These are phyloP conservation scores for Mangifera indica DNA, from an alignment of 345 rosid species.

Conservation along the genomic window DNA sequence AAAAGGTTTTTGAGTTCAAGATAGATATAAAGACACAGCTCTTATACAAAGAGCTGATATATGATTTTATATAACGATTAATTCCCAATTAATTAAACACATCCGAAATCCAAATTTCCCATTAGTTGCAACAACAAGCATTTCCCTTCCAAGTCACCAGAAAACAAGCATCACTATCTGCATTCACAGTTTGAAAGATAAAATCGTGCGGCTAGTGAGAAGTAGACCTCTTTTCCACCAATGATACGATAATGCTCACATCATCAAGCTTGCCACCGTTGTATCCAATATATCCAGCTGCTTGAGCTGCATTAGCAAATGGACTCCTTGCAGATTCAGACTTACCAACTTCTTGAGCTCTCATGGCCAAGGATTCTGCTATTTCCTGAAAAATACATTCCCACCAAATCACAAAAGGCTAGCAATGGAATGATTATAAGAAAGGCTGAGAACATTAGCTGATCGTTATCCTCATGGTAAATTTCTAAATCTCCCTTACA, in stretches of 20 bases:
- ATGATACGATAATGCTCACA: conserved; percentile 61
- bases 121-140: no score
- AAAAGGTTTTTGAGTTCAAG: no score
- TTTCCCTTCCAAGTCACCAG: no score
- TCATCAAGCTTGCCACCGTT: conserved; percentile 63
- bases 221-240: conserved; percentile 26
- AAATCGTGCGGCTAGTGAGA: background rate
- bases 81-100: no score
- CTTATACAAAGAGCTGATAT: no score
- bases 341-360: conserved; percentile 55
- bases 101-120: no score
- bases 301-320: conserved; percentile 67
- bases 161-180: background rate
- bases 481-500: no score
- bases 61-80: no score
- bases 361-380: conserved; percentile 53
- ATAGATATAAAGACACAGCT: no score
- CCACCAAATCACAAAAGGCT: background rate
- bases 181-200: background rate
- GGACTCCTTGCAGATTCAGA: conserved; percentile 46
- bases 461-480: no score
- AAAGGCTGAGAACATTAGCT: background rate
- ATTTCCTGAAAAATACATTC: conserved; percentile 43
- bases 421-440: background rate
- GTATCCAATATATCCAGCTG: conserved; percentile 61